Evolutionary conservation across 352 stramenopile species (phyloP).

Genomic region (Phytopythium mirpurense): DNA sequence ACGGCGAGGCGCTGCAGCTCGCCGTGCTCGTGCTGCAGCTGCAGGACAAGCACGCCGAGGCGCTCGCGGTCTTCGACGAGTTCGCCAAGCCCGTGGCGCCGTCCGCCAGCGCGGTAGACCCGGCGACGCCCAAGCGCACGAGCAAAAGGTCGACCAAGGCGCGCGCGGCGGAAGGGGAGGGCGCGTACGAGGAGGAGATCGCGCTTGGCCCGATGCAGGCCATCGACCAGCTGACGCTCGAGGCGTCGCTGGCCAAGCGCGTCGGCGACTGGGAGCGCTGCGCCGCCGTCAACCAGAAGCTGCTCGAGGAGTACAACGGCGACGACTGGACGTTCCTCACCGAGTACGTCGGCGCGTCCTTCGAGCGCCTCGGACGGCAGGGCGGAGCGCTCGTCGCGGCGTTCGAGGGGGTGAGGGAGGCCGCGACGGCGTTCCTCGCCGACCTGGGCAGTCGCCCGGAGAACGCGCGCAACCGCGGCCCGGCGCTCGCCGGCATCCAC

Average conservation of each 20-base stretch:
- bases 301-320: slow-evolving; percentile 66
- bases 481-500: slow-evolving; percentile 61
- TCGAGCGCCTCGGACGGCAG: slow-evolving; percentile 22
- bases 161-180: slow-evolving; percentile 61
- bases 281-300: slow-evolving; percentile 40
- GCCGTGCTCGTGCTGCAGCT: slow-evolving; percentile 69
- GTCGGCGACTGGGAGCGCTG: slow-evolving; percentile 49
- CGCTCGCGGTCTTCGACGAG: slow-evolving; percentile 71
- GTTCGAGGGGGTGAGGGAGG: slow-evolving; percentile 19
- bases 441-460: slow-evolving; percentile 36
- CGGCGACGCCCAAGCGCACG: slow-evolving; percentile 9
- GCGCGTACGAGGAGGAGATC: slow-evolving; percentile 79
- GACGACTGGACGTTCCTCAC: slow-evolving; percentile 84
- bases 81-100: slow-evolving; percentile 33
- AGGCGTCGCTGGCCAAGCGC: slow-evolving; percentile 52
- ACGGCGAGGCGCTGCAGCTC: slow-evolving; percentile 70
- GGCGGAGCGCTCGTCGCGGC: neutral
- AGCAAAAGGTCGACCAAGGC: slow-evolving; percentile 21
- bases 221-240: slow-evolving; percentile 68
- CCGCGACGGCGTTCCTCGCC: slow-evolving; percentile 33
- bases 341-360: slow-evolving; percentile 49
- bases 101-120: slow-evolving; percentile 11
- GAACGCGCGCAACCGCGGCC: slow-evolving; percentile 58
- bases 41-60: slow-evolving; percentile 57
- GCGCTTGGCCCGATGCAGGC: slow-evolving; percentile 76